These are phyloP conservation scores for Phytophthora boehmeriae DNA, from an alignment of 352 stramenopile species.

Conservation along the genomic window DNA sequence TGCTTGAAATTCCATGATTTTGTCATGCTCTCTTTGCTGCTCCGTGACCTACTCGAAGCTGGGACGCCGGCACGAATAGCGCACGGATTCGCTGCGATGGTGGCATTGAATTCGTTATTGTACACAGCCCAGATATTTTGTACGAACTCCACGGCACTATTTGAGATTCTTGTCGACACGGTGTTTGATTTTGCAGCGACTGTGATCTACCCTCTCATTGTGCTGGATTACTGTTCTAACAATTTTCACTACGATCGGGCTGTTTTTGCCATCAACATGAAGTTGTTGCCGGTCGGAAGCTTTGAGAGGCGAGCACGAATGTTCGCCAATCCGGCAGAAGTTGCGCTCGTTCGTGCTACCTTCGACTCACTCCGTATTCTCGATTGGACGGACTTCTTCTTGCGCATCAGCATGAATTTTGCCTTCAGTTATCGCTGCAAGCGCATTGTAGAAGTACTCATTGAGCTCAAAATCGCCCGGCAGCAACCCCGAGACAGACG, in stretches of 20 bases:
- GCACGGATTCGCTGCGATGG: constrained; percentile 18
- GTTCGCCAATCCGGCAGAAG: constrained; percentile 30
- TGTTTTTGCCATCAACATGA: constrained; percentile 28
- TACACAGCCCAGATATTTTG: constrained; percentile 15
- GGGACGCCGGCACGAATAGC: constrained; percentile 20
- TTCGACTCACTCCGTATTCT: constrained; percentile 43
- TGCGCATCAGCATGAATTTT: constrained; percentile 40
- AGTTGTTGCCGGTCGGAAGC: constrained; percentile 27
- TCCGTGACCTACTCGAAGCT: constrained; percentile 29
- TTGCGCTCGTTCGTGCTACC: constrained; percentile 30
- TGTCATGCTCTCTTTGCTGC: constrained; percentile 22
- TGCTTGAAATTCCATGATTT: constrained; percentile 35
- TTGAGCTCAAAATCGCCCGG: constrained; percentile 7
- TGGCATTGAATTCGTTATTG: constrained; percentile 23
- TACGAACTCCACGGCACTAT: constrained; percentile 14
- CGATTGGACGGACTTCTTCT: constrained; percentile 23
- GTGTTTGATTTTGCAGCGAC: constrained; percentile 8
- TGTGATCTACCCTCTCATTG: constrained; percentile 32
- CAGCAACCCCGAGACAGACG: neutral
- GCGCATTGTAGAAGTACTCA: constrained; percentile 36
- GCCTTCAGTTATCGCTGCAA: constrained; percentile 44
- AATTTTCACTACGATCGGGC: constrained; percentile 40
- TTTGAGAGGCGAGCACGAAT: constrained; percentile 43
- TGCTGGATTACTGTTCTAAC: constrained; percentile 25
- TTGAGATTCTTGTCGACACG: neutral